Percentiles rank a stretch among this genome's conserved stretches.
Evolutionary conservation across 1,284 basidiomycete genomes (phyloP).

Genomic region (Ustilago xerochloae): DNA sequence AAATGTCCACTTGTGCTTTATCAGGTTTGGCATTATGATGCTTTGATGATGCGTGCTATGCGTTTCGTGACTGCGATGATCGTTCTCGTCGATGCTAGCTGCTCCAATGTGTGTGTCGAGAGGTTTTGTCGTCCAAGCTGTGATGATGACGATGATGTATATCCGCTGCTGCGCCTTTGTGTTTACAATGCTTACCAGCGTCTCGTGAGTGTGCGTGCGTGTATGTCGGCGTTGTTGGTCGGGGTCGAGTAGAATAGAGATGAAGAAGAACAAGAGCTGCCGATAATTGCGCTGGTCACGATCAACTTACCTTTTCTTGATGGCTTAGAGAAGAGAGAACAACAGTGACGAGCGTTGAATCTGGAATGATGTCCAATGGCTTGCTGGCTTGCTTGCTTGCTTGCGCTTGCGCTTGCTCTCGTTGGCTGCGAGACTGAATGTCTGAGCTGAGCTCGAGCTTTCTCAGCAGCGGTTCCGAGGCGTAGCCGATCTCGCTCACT

Average conservation of each 20-base stretch:
- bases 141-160: too few relatives aligned
- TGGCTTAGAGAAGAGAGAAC: constrained; percentile 47
- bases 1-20: not conserved
- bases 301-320: constrained; percentile 53
- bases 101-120: not conserved
- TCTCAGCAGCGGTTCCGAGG: too few relatives aligned
- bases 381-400: constrained; percentile 3
- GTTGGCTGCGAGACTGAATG: too few relatives aligned
- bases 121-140: too few relatives aligned
- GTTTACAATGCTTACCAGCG: constrained; percentile 14
- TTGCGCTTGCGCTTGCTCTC: too few relatives aligned
- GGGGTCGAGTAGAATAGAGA: constrained; percentile 13
- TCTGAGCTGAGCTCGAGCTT: not conserved
- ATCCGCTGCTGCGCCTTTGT: too few relatives aligned
- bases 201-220: not conserved
- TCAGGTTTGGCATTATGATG: not conserved
- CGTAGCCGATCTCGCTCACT: not conserved
- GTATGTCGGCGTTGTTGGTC: not conserved
- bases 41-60: not conserved
- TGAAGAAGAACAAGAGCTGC: not conserved
- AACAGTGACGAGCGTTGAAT: constrained; percentile 22
- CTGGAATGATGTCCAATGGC: constrained; percentile 34
- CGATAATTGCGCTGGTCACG: not conserved
- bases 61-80: not conserved
- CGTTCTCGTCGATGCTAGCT: not conserved